Base-by-base conservation (phyloP, 768 basidiomycete genomes). In the Tylopilus sp. region DNA sequence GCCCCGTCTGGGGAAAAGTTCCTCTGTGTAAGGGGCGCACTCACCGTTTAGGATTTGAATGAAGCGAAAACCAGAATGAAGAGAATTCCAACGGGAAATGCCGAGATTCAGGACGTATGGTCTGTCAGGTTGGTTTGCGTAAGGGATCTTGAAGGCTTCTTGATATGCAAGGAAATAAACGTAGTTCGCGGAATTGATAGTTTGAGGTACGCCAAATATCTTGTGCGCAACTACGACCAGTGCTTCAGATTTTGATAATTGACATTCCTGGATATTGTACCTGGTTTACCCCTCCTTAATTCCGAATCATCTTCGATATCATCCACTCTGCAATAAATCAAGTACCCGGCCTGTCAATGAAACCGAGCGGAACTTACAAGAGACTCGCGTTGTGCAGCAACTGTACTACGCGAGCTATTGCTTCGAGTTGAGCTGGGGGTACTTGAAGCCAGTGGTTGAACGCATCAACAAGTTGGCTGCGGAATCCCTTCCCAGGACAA, bases 101-200 rank as follows among this genome's bases (percentile, higher is more conserved):
- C 58, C 59, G 19, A 44, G 82, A 72, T 40, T 91, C 76, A 51
- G 19, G 22, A 52, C 33, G 12, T 76, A 43, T n/a, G 69, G 58
- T 22, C 63, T 16, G 47, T 55, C 52, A 37, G 31, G 17, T 14
- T 42, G 52, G 26, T 48, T 30, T 31, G 41, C 31, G 22, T 42
- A 51, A 13, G 63, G 59, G 21, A 62, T 51, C 55, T 57, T 74
- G 57, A 87, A 83, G 1, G 92, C 78, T 57, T 95, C 90, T 58
- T 92, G 80, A 65, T 86, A 93, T 0, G 94, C 96, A 36, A 93
- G 83, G 67, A 98, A 99, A 66, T 96, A 98, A 34, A 93, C 92
- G 62, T 98, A 98, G 71, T 97, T 98, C 2, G 96, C 95, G 4
- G 87, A 84, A 68, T 99, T 99, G 71, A 99, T 93, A 0, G 95